Evolutionary conservation across 2,329 filamentous ascomycete genomes (phyloP).

Genomic region (Diplodia seriata): DNA sequence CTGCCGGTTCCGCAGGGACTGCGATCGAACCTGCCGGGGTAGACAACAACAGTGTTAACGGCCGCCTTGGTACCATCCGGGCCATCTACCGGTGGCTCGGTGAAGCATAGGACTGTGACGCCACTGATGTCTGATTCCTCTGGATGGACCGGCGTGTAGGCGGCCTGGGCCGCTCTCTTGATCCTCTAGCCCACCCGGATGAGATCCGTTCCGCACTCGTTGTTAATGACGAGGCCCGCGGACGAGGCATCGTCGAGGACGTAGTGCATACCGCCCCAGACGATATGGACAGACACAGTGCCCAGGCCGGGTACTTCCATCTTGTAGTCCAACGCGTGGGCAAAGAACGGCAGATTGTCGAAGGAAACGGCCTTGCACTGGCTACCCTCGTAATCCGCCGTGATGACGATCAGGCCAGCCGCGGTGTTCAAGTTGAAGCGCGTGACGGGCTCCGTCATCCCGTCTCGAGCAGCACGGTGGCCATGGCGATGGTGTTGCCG

Average conservation of each 20-base stretch:
- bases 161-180: conserved; percentile 48
- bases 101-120: conserved; percentile 52
- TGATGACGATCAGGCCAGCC: conserved; percentile 53
- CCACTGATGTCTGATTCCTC: conserved; percentile 53
- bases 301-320: conserved; percentile 54
- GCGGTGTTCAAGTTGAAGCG: conserved; percentile 53
- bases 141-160: conserved; percentile 52
- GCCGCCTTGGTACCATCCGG: conserved; percentile 41
- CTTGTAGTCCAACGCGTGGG: conserved; percentile 49
- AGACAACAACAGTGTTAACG: conserved; percentile 54
- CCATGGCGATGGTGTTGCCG: conserved; percentile 54
- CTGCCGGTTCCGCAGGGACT: conserved; percentile 58
- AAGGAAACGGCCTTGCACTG: conserved; percentile 56
- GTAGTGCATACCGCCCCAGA: conserved; percentile 58
- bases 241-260: too few relatives aligned
- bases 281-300: conserved; percentile 52
- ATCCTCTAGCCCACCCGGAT: conserved; percentile 54
- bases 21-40: conserved; percentile 55
- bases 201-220: conserved; percentile 45
- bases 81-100: conserved; percentile 43
- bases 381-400: conserved; percentile 51
- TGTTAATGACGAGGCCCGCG: conserved; percentile 47
- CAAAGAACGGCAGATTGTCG: conserved; percentile 56
- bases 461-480: conserved; percentile 56
- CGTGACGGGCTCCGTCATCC: conserved; percentile 56